Percentiles rank a stretch among this genome's conserved stretches.
phyloP scores from a whole-genome alignment of 2,329 filamentous ascomycete species.

The Neophaeococcomyces mojaviensis region DNA sequence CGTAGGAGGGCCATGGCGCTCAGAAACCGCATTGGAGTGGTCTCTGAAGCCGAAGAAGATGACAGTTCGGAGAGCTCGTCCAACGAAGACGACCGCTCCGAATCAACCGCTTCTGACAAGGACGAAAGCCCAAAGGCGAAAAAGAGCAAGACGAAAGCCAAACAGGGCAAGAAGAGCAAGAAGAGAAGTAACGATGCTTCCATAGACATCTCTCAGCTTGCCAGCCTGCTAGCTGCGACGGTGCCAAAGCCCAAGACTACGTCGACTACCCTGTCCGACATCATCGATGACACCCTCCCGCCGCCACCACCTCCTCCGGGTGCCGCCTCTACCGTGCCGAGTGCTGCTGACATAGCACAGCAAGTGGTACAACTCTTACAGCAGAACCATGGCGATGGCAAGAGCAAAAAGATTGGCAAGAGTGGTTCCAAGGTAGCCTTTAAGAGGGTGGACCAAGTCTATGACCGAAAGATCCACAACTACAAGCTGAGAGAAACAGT shows the following conservation, averaged over 20 bases:
- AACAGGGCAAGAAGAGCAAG: conserved; percentile 8
- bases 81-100: conserved; percentile 11
- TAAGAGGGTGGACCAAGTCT: conserved; percentile 59
- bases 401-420: conserved; percentile 28
- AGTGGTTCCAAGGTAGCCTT: conserved; percentile 54
- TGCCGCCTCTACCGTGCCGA: not conserved
- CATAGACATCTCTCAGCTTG: conserved; percentile 1
- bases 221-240: not conserved
- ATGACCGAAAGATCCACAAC: conserved; percentile 52
- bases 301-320: not conserved
- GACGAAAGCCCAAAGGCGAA: conserved; percentile 11
- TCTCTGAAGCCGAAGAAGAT: conserved; percentile 1
- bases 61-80: conserved; percentile 1
- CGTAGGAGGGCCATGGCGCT: not conserved
- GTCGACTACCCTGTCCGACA: not conserved
- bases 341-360: conserved; percentile 2
- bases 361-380: conserved; percentile 4
- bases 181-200: conserved; percentile 1
- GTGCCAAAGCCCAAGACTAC: not conserved
- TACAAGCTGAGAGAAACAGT: conserved; percentile 62
- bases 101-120: conserved; percentile 12
- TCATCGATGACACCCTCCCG: not conserved
- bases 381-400: not conserved
- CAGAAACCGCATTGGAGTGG: not conserved
- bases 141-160: conserved; percentile 14